phyloP scores from a whole-genome alignment of 148 eudicot genomes.

The Silene latifolia region DNA sequence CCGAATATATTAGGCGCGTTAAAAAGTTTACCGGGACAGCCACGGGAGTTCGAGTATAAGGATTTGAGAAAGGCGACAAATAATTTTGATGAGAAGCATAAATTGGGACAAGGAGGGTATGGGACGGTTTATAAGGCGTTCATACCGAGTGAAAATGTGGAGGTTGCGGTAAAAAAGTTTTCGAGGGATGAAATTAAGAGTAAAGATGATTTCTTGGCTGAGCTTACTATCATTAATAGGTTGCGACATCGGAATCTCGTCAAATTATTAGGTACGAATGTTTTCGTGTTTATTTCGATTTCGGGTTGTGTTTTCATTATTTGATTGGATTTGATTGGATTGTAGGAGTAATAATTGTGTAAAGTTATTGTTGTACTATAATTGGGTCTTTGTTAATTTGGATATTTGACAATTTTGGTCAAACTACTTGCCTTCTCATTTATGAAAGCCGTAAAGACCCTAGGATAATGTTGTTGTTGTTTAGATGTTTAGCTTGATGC shows the following conservation, averaged over 20 bases:
- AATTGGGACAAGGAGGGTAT: conserved; percentile 74
- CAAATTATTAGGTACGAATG: conserved; percentile 56
- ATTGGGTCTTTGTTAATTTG: too few relatives aligned
- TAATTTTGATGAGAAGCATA: conserved; percentile 60
- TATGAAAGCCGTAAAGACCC: not conserved
- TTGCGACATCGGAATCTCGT: conserved; percentile 86
- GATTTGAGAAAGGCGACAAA: conserved; percentile 70
- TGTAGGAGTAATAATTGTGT: too few relatives aligned
- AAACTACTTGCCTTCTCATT: not conserved
- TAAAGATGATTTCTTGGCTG: conserved; percentile 81
- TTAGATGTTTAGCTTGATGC: not conserved
- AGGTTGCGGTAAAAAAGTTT: conserved; percentile 81
- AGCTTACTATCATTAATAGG: conserved; percentile 81
- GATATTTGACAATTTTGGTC: too few relatives aligned
- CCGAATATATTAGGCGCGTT: conserved; percentile 55
- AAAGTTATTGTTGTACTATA: too few relatives aligned
- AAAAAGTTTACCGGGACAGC: conserved; percentile 67
- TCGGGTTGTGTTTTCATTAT: not conserved
- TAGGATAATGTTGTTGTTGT: not conserved
- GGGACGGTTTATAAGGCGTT: conserved; percentile 71
- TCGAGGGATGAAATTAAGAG: conserved; percentile 70
- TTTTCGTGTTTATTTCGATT: not conserved
- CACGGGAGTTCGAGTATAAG: conserved; percentile 62
- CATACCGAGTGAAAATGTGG: conserved; percentile 40
- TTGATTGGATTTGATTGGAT: not conserved